Conservation (phyloP, 495 filamentous ascomycete species). For the Xylaria longipes region DNA sequence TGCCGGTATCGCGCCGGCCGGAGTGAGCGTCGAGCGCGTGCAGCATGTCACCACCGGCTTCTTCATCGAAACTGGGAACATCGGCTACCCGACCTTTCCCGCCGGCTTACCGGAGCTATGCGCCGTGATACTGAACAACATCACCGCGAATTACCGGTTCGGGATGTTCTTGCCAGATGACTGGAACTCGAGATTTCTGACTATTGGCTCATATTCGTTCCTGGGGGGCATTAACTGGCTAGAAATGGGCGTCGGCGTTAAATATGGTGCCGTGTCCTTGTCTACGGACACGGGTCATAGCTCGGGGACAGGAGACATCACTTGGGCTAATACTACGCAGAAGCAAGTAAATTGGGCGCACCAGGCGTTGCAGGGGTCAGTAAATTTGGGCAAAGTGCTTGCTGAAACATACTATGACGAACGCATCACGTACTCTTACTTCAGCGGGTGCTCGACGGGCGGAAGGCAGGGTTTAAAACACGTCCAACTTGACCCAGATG, state of each 20-base stretch:
- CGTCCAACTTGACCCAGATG: conserved; percentile 58
- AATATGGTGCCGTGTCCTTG: conserved; percentile 59
- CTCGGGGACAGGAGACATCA: conserved; percentile 45
- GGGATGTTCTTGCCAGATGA: conserved; percentile 59
- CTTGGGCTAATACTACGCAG: conserved; percentile 56
- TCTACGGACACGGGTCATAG: conserved; percentile 65
- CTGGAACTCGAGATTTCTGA: conserved; percentile 52
- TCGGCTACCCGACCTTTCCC: conserved; percentile 50
- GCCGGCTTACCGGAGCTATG: conserved; percentile 54
- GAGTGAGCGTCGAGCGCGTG: conserved; percentile 30
- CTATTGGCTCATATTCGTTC: conserved; percentile 53
- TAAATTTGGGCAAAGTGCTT: conserved; percentile 44
- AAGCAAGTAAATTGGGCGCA: conserved; percentile 49
- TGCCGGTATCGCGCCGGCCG: conserved; percentile 28
- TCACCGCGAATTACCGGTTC: conserved; percentile 55
- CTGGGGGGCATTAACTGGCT: conserved; percentile 59
- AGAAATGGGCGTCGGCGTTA: conserved; percentile 52
- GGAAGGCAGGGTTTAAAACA: conserved; percentile 64
- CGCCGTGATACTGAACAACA: conserved; percentile 56
- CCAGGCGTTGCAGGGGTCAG: conserved; percentile 53
- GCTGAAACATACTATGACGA: conserved; percentile 49
- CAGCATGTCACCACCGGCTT: conserved; percentile 37
- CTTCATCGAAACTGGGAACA: conserved; percentile 38
- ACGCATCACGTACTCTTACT: conserved; percentile 57
- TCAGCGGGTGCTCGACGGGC: conserved; percentile 63